A percentile compares a stretch with the other conserved stretches of the same genome.
phyloP scores from a whole-genome alignment of 805 yeast genomes.

The Torulaspora gathmanii region DNA sequence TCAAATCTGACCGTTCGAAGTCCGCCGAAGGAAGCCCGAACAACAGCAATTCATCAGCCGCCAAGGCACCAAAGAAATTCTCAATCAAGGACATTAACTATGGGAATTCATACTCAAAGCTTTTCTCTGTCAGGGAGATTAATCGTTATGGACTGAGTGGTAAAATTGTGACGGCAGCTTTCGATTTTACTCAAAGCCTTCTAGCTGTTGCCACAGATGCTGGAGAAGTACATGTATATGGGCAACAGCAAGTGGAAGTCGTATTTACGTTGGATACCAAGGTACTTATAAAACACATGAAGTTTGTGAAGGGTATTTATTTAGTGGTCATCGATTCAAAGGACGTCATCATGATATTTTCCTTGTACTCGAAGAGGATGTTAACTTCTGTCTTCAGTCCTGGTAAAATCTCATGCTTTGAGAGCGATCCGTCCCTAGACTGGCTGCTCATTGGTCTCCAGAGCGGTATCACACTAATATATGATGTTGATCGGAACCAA shows the following conservation, averaged over 20 bases:
- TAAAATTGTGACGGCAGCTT: constrained; percentile 60
- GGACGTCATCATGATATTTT: constrained; percentile 61
- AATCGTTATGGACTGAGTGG: constrained; percentile 58
- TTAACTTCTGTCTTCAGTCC: constrained; percentile 59
- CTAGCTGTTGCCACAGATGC: constrained; percentile 71
- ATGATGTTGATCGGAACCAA: constrained; percentile 74
- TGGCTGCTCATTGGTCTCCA: constrained; percentile 78
- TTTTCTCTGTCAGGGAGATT: constrained; percentile 34
- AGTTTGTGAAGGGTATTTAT: constrained; percentile 76
- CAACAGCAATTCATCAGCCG: background rate
- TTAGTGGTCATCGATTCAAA: constrained; percentile 64
- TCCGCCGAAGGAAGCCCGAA: background rate
- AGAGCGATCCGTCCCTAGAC: constrained; percentile 81
- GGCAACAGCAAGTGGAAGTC: constrained; percentile 75
- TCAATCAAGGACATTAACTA: constrained; percentile 9
- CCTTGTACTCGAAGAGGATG: constrained; percentile 58
- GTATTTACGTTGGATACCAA: constrained; percentile 51
- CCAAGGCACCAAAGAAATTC: constrained; percentile 7
- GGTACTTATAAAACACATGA: constrained; percentile 49
- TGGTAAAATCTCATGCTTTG: constrained; percentile 62
- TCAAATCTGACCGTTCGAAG: constrained; percentile 24
- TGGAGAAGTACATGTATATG: constrained; percentile 73
- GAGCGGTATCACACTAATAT: constrained; percentile 67
- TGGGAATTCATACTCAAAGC: constrained; percentile 21
- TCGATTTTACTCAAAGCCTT: constrained; percentile 84